phyloP scores from a whole-genome alignment of 805 yeast genomes.

The Cyberlindnera xylosilytica region DNA sequence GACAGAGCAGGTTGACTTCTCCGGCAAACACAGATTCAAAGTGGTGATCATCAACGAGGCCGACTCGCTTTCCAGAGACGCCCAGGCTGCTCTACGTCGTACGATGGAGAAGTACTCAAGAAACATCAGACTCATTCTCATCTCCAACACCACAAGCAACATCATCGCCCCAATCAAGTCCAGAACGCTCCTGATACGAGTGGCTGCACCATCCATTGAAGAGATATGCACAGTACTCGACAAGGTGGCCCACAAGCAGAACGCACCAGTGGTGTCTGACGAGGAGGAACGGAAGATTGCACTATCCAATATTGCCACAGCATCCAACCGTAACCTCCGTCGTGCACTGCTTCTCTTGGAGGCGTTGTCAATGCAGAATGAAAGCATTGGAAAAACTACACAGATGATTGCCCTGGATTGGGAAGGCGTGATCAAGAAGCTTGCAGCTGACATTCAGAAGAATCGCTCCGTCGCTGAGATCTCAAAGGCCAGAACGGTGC shows the following conservation, averaged over 20 bases:
- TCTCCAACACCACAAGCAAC: conserved; percentile 87
- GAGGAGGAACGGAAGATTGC: conserved; percentile 40
- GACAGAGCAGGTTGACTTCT: conserved; percentile 89
- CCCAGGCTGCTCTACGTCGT: conserved; percentile 92
- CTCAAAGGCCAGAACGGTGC: conserved; percentile 55
- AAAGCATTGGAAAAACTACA: conserved; percentile 43
- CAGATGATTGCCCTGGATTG: conserved; percentile 77
- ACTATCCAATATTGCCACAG: conserved; percentile 49
- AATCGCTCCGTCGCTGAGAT: conserved; percentile 61
- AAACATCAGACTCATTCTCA: conserved; percentile 77
- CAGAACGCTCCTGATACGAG: conserved; percentile 83
- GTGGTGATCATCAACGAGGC: conserved; percentile 90
- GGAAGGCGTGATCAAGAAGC: conserved; percentile 71
- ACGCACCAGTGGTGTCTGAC: conserved; percentile 32
- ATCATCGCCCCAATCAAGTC: conserved; percentile 94
- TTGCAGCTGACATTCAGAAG: conserved; percentile 57
- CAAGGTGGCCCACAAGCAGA: conserved; percentile 57
- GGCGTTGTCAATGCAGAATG: conserved; percentile 72
- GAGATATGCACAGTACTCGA: conserved; percentile 59
- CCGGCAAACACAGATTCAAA: conserved; percentile 57
- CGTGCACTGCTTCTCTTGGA: conserved; percentile 77
- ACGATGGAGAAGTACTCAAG: conserved; percentile 94
- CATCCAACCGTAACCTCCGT: conserved; percentile 70
- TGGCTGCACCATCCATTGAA: conserved; percentile 69
- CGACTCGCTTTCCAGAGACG: conserved; percentile 84